phyloP scores from a whole-genome alignment of 2,329 filamentous ascomycete species.

The Fusarium ramigenum region DNA sequence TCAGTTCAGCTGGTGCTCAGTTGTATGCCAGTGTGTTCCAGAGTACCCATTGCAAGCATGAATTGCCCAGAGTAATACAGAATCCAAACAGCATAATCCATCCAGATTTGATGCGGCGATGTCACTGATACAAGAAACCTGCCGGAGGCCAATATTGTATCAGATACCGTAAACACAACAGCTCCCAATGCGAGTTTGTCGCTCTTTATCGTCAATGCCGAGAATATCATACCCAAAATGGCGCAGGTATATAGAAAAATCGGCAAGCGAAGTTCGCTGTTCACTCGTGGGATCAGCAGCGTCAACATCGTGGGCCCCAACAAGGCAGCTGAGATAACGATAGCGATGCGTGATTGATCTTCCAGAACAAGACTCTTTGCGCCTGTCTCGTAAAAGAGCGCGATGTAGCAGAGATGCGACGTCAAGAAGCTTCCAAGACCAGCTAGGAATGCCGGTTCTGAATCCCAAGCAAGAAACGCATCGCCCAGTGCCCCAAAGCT shows the following conservation, averaged over 20 bases:
- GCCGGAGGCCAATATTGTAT: rapidly evolving
- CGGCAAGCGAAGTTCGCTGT: not conserved
- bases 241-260: not conserved
- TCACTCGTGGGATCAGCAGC: rapidly evolving
- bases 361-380: not conserved
- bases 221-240: not conserved
- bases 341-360: not conserved
- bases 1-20: not conserved
- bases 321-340: rapidly evolving
- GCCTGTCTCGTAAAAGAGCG: not conserved
- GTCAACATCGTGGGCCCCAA: not conserved
- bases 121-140: not conserved
- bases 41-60: not conserved
- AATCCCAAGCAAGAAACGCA: not conserved
- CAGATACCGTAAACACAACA: not conserved
- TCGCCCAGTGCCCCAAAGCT: not conserved
- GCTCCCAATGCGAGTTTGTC: not conserved
- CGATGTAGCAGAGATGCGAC: not conserved
- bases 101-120: not conserved
- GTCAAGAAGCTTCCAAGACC: not conserved
- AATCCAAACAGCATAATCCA: not conserved
- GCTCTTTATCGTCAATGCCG: not conserved
- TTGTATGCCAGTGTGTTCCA: not conserved
- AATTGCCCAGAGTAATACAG: not conserved
- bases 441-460: rapidly evolving